Percentiles rank a stretch among this genome's conserved stretches.
Evolutionary conservation across 2,329 filamentous ascomycete genomes (phyloP).

Genomic region (Hypoxylon sp.): DNA sequence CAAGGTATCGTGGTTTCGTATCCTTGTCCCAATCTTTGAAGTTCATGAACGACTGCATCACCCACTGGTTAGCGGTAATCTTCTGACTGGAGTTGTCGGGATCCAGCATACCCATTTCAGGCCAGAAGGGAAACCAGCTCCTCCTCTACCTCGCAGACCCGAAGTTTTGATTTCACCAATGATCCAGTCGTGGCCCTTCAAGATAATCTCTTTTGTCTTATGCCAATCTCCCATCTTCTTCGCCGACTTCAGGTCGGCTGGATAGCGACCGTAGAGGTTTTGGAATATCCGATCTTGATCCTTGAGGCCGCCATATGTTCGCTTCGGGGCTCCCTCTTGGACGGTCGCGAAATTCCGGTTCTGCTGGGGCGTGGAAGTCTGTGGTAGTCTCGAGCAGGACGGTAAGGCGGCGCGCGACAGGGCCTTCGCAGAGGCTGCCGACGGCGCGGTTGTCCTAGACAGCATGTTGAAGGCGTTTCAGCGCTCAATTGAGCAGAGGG

Average conservation of each 20-base stretch:
- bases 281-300: slow-evolving; percentile 99
- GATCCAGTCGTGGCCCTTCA: slow-evolving; percentile 99
- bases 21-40: slow-evolving; percentile 99
- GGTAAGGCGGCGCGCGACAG: slow-evolving; percentile 57
- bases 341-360: slow-evolving; percentile 84
- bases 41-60: slow-evolving; percentile 95
- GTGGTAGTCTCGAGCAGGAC: slow-evolving; percentile 58
- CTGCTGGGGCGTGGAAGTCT: slow-evolving; percentile 67
- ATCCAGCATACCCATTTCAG: slow-evolving; percentile 88
- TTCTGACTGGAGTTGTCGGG: background rate
- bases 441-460: slow-evolving; percentile 61
- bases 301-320: slow-evolving; percentile 86
- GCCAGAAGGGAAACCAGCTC: slow-evolving; percentile 97
- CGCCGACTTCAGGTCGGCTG: slow-evolving; percentile 90
- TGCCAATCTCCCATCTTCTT: slow-evolving; percentile 99
- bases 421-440: slow-evolving; percentile 59
- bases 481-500: slow-evolving; percentile 57
- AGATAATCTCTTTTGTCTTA: slow-evolving; percentile 98
- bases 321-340: slow-evolving; percentile 79
- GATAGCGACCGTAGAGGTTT: slow-evolving; percentile 96
- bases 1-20: slow-evolving; percentile 92
- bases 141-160: slow-evolving; percentile 93
- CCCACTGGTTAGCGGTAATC: slow-evolving; percentile 38
- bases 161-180: slow-evolving; percentile 98
- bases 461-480: slow-evolving; percentile 57